Percentiles rank a stretch among this genome's conserved stretches.
Evolutionary conservation across 2,329 filamentous ascomycete genomes (phyloP).

Genomic region (Raffaelea ambrosiae): DNA sequence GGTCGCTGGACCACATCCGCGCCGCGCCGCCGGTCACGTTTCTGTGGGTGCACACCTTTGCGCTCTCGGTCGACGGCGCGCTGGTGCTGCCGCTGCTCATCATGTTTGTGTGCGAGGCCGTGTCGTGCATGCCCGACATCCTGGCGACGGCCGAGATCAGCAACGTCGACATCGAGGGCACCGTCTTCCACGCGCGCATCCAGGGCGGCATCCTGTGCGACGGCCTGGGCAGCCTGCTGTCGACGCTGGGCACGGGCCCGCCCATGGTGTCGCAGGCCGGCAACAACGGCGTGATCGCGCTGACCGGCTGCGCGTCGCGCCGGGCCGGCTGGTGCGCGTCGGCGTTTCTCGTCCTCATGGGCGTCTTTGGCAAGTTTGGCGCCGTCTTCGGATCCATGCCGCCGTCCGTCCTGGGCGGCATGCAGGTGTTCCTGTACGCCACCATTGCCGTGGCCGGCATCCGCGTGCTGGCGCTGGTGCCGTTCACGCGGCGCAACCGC

Average conservation of each 20-base stretch:
- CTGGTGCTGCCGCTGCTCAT: slow-evolving; percentile 64
- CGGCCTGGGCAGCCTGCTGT: slow-evolving; percentile 56
- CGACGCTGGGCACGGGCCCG: slow-evolving; percentile 56
- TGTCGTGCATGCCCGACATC: slow-evolving; percentile 56
- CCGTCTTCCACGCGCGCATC: slow-evolving; percentile 64
- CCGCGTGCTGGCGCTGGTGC: slow-evolving; percentile 53
- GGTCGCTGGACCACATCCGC: slow-evolving; percentile 59
- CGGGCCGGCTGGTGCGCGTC: slow-evolving; percentile 59
- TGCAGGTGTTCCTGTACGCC: slow-evolving; percentile 57
- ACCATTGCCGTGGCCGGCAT: slow-evolving; percentile 59
- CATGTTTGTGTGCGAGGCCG: slow-evolving; percentile 64
- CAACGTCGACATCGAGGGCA: slow-evolving; percentile 61
- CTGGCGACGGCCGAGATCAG: slow-evolving; percentile 75
- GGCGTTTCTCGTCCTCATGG: slow-evolving; percentile 60
- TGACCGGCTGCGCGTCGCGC: slow-evolving; percentile 60
- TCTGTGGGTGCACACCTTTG: slow-evolving; percentile 72
- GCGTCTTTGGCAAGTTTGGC: slow-evolving; percentile 62
- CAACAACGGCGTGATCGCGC: slow-evolving; percentile 61
- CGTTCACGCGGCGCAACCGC: slow-evolving; percentile 56
- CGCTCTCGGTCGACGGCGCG: slow-evolving; percentile 60
- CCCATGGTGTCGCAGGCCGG: slow-evolving; percentile 62
- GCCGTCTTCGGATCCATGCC: slow-evolving; percentile 61
- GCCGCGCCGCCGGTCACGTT: slow-evolving; percentile 63
- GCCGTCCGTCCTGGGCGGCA: slow-evolving; percentile 33
- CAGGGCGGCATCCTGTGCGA: slow-evolving; percentile 73